Base-by-base conservation (phyloP, 495 filamentous ascomycete species). In the Podospora comata region DNA sequence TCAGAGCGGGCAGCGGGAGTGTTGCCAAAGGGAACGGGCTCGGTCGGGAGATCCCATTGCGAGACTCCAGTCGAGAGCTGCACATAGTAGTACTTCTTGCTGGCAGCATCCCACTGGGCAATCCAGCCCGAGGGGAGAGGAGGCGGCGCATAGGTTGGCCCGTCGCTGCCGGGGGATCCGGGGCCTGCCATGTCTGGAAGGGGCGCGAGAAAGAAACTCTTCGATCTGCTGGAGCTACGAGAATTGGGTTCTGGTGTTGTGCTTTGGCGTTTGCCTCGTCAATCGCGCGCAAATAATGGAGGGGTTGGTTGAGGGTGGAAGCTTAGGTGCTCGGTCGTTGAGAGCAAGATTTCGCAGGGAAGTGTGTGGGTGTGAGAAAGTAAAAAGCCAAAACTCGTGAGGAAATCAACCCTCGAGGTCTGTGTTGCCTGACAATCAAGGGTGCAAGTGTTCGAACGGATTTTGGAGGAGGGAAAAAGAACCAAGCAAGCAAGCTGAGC, bases 1-100 rank as follows among this genome's bases (percentile, higher is more conserved):
- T 85, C 83, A 63, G 67, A 65, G 16, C 69, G 72, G 7, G 76
- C 74, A 26, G 79, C 82, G 16, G 86, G 86, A 1, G 85, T 86
- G 68, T 79, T 71, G 60, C 76, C 75, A 23, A 74, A 79, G 20
- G 85, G 86, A 5, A 84, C 87, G 53, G 89, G 82, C 65, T 89
- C 81, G 20, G 87, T 91, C 26, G 91, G 91, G 16, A 90, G 83
- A 3, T 92, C 89, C 91, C 91, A 94, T 77, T 91, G 90, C 58
- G 89, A 91, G 28, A 87, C 81, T 26, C 90, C 91, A 2, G 90
- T 93, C 56, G 88, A 85, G 53, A 91, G 81, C 71, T 93, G 89
- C 34, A 94, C 91, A 74, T 85, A 94, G 76, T 94, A 94, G 79
- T 93, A 94, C 74, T 90, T 88, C 58, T 86, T 85, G 63, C 84